A percentile compares a stretch with the other conserved stretches of the same genome.
Evolutionary conservation across 192 early-diverging fungal genomes (phyloP).

Genomic region (Physocladia obscura): DNA sequence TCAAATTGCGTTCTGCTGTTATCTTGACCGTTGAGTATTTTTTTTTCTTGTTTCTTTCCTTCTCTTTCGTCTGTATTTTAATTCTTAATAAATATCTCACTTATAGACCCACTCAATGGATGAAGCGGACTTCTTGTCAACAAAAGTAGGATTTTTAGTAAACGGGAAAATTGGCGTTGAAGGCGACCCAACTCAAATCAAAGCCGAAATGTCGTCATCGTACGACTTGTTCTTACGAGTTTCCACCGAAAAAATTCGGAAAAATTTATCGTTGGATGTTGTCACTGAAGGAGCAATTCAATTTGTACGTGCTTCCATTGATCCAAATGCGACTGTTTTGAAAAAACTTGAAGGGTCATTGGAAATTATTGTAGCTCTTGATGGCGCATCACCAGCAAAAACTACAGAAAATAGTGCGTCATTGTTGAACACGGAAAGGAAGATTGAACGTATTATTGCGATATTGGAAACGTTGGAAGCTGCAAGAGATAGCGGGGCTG

Average conservation of each 20-base stretch:
- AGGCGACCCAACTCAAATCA: background rate
- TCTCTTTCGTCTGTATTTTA: too few relatives aligned
- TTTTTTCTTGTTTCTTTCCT: too few relatives aligned
- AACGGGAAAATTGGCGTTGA: background rate
- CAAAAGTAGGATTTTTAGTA: background rate
- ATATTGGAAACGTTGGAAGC: background rate
- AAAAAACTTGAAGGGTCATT: background rate
- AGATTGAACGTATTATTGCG: background rate
- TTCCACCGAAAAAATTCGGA: background rate
- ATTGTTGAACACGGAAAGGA: background rate
- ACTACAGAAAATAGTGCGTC: background rate
- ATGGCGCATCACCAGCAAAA: background rate
- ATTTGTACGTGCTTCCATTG: background rate
- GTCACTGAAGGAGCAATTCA: background rate
- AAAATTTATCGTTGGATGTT: background rate
- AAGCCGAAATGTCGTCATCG: background rate
- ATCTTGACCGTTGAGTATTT: background rate
- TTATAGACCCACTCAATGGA: background rate
- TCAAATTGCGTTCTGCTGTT: background rate
- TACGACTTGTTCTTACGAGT: background rate
- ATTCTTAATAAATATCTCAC: background rate
- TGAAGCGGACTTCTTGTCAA: background rate
- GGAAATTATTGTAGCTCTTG: background rate
- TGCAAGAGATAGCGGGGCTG: background rate
- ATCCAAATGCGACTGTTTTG: background rate